Base-by-base conservation (phyloP, 1,284 basidiomycete genomes). In the Exobasidium cylindrosporum region DNA sequence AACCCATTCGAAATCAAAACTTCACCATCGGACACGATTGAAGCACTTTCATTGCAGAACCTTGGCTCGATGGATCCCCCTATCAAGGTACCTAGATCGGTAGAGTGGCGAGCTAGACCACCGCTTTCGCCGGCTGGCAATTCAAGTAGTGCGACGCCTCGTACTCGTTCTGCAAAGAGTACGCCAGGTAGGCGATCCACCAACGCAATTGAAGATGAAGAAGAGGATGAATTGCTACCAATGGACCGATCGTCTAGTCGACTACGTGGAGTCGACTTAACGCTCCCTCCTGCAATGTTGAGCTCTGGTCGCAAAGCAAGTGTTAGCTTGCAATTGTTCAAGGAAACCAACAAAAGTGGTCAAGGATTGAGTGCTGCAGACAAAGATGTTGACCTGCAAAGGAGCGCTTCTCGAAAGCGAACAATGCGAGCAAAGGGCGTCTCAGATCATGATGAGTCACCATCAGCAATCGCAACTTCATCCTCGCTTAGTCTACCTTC, bases 301-400 rank as follows among this genome's bases (percentile, higher is more conserved):
- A 70, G 59, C 63, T 69, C 69, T 4, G 73, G 73, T 43, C 65
- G 73, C n/a, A 75, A 75, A 40, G 73, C 73, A 24, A 70, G 67
- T 47, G 73, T 75, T 32, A 70, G 67, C 56, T 62, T 75, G 10
- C 73, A 75, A 26, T 62, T 75, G n/a, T 75, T 75, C 66, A 74
- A 73, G 47, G 72, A 74, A 61, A 72, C 73, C 13, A 53, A 30
- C 45, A 72, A 67, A 3, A 29, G 53, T 28, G 40, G 21, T 4
- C 13, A 14, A 35, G 4, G 24, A n/a, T n/a, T 29, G 11, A 28
- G 28, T 14, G 53, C 13, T 44, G 21, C 29, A 50, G n/a, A 21
- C 2, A 24, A 21, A 28, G 21, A 28, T 14, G 47, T 24, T 23
- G 47, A 50, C 26, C 21, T 50, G 35, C 35, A 40, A 40, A 40